Evolutionary conservation across 2,329 filamentous ascomycete species (phyloP).

Genomic region (Aspergillus bombycis): DNA sequence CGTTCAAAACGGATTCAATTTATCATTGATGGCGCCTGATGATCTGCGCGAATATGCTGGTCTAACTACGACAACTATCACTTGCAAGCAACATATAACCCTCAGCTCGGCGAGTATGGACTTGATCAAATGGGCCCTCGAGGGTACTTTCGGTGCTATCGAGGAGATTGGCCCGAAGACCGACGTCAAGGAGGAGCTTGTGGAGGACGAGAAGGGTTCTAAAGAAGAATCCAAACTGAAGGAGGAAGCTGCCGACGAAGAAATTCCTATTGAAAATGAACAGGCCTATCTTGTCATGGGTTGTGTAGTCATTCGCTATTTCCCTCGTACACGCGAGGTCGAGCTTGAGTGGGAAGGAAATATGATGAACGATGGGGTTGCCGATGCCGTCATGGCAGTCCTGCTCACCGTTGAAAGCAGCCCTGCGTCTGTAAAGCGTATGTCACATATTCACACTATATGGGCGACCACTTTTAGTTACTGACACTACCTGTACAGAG

Average conservation of each 20-base stretch:
- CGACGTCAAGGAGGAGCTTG: conserved; percentile 29
- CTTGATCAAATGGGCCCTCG: conserved; percentile 88
- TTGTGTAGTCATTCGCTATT: conserved; percentile 80
- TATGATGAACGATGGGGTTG: conserved; percentile 94
- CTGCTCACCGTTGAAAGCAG: conserved; percentile 90
- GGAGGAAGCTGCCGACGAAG: conserved; percentile 50
- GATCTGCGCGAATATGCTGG: conserved; percentile 95
- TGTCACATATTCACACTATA: conserved; percentile 8
- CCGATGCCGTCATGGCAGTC: conserved; percentile 94
- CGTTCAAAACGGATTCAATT: conserved; percentile 96
- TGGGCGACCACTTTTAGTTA: conserved; percentile 3
- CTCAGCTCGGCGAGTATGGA: conserved; percentile 88
- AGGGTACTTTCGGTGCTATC: conserved; percentile 89
- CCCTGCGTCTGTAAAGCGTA: conserved; percentile 90
- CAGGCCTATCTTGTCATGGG: conserved; percentile 76
- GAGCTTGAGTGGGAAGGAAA: conserved; percentile 98
- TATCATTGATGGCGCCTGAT: conserved; percentile 95
- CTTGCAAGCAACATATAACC: conserved; percentile 87
- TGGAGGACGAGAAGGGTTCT: conserved; percentile 35
- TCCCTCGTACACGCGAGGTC: conserved; percentile 71
- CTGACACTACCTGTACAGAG: conserved; percentile 46
- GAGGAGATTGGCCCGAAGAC: conserved; percentile 52
- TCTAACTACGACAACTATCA: conserved; percentile 91
- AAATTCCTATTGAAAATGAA: conserved; percentile 41
- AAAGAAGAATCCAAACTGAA: conserved; percentile 40